Evolutionary conservation across 768 basidiomycete species (phyloP).

Genomic region (Lactarius psammicola): DNA sequence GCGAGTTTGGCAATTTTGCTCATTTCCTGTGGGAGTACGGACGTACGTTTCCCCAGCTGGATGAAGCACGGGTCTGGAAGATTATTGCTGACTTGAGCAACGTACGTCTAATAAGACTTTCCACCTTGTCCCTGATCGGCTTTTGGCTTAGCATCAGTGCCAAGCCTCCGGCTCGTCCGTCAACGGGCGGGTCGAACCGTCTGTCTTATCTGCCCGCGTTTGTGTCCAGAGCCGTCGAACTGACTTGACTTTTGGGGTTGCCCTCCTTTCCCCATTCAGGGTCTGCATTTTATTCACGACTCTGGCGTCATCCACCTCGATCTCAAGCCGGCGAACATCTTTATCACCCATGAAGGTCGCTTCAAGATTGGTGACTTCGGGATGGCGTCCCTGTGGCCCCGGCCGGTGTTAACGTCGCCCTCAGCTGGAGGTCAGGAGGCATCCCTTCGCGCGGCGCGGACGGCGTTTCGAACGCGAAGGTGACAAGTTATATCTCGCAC

Average conservation of each 20-base stretch:
- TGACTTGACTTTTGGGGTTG: slow-evolving; percentile 29
- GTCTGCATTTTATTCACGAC: slow-evolving; percentile 85
- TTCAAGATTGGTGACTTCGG: slow-evolving; percentile 99
- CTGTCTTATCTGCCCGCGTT: background rate
- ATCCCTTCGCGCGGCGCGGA: slow-evolving; percentile 29
- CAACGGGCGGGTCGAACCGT: background rate
- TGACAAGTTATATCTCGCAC: slow-evolving; percentile 95
- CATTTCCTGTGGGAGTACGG: slow-evolving; percentile 93
- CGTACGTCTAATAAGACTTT: slow-evolving; percentile 49
- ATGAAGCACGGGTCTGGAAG: slow-evolving; percentile 96
- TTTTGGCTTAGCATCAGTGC: slow-evolving; percentile 31
- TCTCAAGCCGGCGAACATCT: slow-evolving; percentile 95
- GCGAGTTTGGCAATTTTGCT: slow-evolving; percentile 88
- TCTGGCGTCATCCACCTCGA: slow-evolving; percentile 92
- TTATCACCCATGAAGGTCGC: slow-evolving; percentile 80
- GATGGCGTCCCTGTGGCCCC: slow-evolving; percentile 93
- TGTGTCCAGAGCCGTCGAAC: slow-evolving; percentile 14
- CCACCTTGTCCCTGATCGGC: slow-evolving; percentile 25
- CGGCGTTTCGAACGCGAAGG: slow-evolving; percentile 90
- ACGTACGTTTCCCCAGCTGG: slow-evolving; percentile 74
- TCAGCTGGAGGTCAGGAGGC: slow-evolving; percentile 24
- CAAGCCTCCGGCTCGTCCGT: background rate
- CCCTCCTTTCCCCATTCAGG: slow-evolving; percentile 43
- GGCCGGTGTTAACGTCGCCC: slow-evolving; percentile 40
- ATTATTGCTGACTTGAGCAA: slow-evolving; percentile 85